A percentile compares a stretch with the other conserved stretches of the same genome.
Conservation (phyloP, 495 filamentous ascomycete genomes). For the Penicillium angulare region DNA sequence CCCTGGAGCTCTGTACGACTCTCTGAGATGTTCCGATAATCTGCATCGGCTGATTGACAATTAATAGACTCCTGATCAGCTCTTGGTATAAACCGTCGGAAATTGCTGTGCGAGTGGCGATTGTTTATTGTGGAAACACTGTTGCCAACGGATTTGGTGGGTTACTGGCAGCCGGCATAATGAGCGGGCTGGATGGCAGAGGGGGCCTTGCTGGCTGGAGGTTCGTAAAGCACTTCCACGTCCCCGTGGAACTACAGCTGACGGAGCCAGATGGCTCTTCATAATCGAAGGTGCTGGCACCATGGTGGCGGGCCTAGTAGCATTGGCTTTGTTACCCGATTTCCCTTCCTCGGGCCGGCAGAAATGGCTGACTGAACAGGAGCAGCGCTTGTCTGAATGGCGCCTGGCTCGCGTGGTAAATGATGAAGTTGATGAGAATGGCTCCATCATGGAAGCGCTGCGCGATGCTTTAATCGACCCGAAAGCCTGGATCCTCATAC, state of each 20-base stretch:
- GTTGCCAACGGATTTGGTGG: conserved; percentile 59
- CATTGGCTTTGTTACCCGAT: conserved; percentile 7
- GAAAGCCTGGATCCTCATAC: conserved; percentile 22
- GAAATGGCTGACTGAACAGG: conserved; percentile 14
- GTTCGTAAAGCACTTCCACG: too few relatives aligned
- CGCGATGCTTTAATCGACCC: conserved; percentile 23
- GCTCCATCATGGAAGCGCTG: conserved; percentile 15
- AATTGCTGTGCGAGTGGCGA: conserved; percentile 46
- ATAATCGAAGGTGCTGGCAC: conserved; percentile 12
- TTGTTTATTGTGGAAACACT: conserved; percentile 54
- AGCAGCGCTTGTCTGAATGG: conserved; percentile 19
- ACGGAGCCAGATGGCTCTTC: conserved; percentile 14
- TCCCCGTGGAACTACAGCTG: too few relatives aligned
- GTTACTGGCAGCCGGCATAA: conserved; percentile 53
- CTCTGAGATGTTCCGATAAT: too few relatives aligned
- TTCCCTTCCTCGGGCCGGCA: conserved; percentile 3
- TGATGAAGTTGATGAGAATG: conserved; percentile 19
- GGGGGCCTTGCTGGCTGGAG: too few relatives aligned
- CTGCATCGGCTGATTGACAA: too few relatives aligned
- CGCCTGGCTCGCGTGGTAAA: neutral
- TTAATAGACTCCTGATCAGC: conserved; percentile 51
- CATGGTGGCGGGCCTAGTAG: conserved; percentile 4
- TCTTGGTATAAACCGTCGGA: conserved; percentile 59
- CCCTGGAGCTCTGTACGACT: conserved; percentile 26
- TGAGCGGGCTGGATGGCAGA: too few relatives aligned